These are phyloP conservation scores for Calonectria ilicicola DNA, from an alignment of 2,329 filamentous ascomycete species.

Conservation along the genomic window DNA sequence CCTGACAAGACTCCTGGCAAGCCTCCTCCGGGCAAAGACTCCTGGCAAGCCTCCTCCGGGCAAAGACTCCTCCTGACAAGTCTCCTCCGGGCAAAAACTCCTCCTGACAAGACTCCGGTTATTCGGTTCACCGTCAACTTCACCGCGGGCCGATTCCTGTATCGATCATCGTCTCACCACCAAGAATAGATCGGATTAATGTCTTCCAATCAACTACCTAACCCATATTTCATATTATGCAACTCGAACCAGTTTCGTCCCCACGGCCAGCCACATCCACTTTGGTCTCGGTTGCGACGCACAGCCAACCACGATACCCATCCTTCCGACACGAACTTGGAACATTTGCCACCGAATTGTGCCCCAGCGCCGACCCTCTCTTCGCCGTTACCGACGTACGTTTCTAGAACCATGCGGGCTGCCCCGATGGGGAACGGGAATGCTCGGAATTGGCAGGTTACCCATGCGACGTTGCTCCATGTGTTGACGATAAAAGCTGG, in stretches of 20 bases:
- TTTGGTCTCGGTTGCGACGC: conserved; percentile 1
- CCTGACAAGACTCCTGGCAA: neutral
- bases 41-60: too few relatives aligned
- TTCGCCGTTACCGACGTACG: conserved; percentile 2
- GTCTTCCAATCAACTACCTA: conserved; percentile 1
- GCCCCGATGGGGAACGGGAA: conserved; percentile 2
- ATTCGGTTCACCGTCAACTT: neutral
- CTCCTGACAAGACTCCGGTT: neutral
- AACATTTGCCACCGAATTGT: neutral
- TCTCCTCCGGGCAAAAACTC: too few relatives aligned
- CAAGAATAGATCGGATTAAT: neutral
- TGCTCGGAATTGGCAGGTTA: conserved; percentile 3
- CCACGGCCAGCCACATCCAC: neutral
- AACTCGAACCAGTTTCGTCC: neutral
- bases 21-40: too few relatives aligned
- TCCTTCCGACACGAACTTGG: neutral
- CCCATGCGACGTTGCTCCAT: neutral
- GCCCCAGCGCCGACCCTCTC: neutral
- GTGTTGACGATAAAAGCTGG: neutral
- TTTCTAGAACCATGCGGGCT: conserved; percentile 7
- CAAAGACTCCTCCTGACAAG: too few relatives aligned
- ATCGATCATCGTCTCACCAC: neutral
- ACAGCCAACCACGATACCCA: neutral
- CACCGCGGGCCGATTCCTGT: neutral
- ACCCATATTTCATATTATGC: neutral